Evolutionary conservation across 2,329 filamentous ascomycete species (phyloP).

Genomic region (Arthroderma uncinatum): DNA sequence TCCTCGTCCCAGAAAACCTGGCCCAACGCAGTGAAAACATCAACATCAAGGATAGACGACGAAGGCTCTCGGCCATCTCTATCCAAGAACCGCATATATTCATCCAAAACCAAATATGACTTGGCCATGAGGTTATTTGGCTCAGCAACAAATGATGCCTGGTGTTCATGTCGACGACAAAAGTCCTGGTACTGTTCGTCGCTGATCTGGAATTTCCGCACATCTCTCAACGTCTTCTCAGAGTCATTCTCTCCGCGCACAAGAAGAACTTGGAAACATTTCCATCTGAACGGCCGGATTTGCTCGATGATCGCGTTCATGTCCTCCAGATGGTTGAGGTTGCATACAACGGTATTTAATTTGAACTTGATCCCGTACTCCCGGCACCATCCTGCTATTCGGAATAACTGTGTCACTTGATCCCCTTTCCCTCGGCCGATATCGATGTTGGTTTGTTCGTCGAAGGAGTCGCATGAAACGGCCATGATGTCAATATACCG

Average conservation of each 20-base stretch:
- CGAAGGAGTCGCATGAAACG: conserved; percentile 47
- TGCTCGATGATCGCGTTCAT: conserved; percentile 33
- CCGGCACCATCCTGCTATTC: conserved; percentile 38
- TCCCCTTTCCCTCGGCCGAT: conserved; percentile 43
- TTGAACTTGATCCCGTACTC: conserved; percentile 45
- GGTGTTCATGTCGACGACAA: conserved; percentile 35
- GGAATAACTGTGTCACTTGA: conserved; percentile 37
- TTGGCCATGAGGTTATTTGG: conserved; percentile 42
- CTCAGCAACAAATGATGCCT: conserved; percentile 39
- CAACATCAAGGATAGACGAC: conserved; percentile 36
- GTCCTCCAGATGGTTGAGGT: conserved; percentile 41
- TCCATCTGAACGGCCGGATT: conserved; percentile 44
- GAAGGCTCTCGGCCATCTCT: conserved; percentile 29
- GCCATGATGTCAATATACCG: conserved; percentile 44
- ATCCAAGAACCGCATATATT: conserved; percentile 43
- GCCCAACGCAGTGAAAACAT: conserved; percentile 36
- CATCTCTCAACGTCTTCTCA: conserved; percentile 32
- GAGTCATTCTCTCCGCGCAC: conserved; percentile 45
- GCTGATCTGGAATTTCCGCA: conserved; percentile 36
- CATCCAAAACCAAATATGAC: conserved; percentile 44
- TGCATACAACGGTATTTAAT: conserved; percentile 46
- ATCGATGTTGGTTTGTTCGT: conserved; percentile 39
- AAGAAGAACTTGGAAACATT: conserved; percentile 45
- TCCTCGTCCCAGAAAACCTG: conserved; percentile 39
- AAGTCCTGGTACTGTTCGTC: conserved; percentile 40